phyloP scores from a whole-genome alignment of 306 rosid genomes.

The Pachyrhizus erosus region DNA sequence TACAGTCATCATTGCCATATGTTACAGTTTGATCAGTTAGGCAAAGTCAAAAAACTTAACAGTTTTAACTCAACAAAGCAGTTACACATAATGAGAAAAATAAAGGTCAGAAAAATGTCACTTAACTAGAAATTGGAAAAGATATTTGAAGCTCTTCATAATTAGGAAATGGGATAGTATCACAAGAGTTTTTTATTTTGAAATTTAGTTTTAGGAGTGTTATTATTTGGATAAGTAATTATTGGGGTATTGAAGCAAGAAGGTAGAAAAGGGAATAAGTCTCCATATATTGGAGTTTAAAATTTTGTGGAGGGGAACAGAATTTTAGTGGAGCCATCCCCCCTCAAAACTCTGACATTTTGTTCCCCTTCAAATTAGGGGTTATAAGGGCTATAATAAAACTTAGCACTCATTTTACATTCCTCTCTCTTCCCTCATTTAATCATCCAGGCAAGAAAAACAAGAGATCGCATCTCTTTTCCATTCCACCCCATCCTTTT shows the following conservation, averaged over 20 bases:
- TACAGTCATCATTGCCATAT: not conserved
- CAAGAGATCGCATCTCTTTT: not conserved
- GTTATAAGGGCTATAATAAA: not conserved
- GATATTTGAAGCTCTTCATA: not conserved
- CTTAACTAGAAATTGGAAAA: not conserved
- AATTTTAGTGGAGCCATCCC: not conserved
- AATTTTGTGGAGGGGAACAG: not conserved
- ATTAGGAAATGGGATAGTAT: not conserved
- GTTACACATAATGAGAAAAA: not conserved
- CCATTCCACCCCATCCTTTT: not conserved
- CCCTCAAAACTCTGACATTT: too few relatives aligned
- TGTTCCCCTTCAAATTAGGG: not conserved
- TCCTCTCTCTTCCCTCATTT: not conserved
- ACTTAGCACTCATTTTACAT: slow-evolving; percentile 7
- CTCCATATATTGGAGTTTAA: not conserved
- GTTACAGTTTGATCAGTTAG: not conserved
- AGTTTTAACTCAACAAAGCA: not conserved
- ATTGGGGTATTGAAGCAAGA: not conserved
- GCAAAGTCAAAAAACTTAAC: not conserved
- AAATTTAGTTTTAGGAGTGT: slow-evolving; percentile 17
- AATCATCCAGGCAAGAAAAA: slow-evolving; percentile 7
- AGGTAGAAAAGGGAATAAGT: not conserved
- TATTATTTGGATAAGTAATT: not conserved
- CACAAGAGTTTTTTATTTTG: not conserved
- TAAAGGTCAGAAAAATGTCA: not conserved